These are phyloP conservation scores for Colletotrichum chrysophilum DNA, from an alignment of 2,329 filamentous ascomycete genomes.

Conservation along the genomic window DNA sequence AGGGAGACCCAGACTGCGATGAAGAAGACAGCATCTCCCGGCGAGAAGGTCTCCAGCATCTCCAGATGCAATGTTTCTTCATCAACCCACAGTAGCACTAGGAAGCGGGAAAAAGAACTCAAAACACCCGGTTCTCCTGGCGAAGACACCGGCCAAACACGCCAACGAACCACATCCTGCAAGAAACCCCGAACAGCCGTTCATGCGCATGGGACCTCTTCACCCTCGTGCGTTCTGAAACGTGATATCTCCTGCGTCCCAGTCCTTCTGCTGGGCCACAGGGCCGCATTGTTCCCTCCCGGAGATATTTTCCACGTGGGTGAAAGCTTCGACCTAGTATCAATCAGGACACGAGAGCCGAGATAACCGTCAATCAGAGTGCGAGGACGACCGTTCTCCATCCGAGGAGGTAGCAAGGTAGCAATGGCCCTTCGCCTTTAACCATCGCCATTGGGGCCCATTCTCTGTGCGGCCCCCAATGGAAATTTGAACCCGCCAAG, in stretches of 20 bases:
- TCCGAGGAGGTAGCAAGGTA: not conserved
- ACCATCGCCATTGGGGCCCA: not conserved
- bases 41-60: not conserved
- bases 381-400: not conserved
- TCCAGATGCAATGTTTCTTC: not conserved
- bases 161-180: not conserved
- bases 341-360: slow-evolving; percentile 2
- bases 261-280: not conserved
- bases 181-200: not conserved
- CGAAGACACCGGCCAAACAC: not conserved
- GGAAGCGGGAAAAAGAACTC: not conserved
- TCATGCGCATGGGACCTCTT: not conserved
- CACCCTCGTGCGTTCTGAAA: slow-evolving; percentile 1
- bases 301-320: slow-evolving; percentile 11
- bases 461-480: not conserved
- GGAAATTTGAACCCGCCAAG: not conserved
- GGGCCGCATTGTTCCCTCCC: not conserved
- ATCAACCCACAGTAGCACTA: not conserved
- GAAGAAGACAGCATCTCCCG: not conserved
- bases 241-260: not conserved
- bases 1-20: not conserved
- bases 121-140: not conserved
- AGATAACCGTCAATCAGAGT: not conserved
- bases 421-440: not conserved
- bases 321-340: not conserved